These are phyloP conservation scores for Ophiostoma ulmi DNA, from an alignment of 2,329 filamentous ascomycete species.

Conservation along the genomic window DNA sequence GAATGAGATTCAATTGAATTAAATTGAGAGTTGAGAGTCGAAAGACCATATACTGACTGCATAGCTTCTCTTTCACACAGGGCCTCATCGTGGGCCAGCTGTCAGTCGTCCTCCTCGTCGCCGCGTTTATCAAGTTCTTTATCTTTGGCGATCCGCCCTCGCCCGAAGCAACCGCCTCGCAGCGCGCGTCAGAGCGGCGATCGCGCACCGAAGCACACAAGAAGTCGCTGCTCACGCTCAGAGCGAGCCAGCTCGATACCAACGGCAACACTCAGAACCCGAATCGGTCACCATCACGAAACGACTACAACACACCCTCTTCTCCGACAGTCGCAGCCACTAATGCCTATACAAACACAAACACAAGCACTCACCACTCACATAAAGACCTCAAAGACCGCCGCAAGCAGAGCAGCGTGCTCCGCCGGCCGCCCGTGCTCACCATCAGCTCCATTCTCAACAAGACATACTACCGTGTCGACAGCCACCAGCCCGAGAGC, in stretches of 20 bases:
- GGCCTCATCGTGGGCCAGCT: conserved; percentile 90
- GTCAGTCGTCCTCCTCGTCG: conserved; percentile 83
- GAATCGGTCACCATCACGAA: background rate
- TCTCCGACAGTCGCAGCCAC: too few species aligned
- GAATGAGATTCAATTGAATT: too few species aligned
- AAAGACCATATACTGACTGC: background rate
- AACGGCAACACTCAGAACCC: background rate
- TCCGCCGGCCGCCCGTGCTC: conserved; percentile 66
- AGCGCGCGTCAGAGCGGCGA: conserved; percentile 68
- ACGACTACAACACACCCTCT: background rate
- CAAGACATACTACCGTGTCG: conserved; percentile 96
- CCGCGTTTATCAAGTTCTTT: conserved; percentile 98
- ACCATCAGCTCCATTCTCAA: conserved; percentile 91
- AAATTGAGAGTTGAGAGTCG: too few species aligned
- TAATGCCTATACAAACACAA: background rate
- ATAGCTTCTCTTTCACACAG: conserved; percentile 82
- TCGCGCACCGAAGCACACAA: conserved; percentile 71
- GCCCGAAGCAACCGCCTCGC: conserved; percentile 70
- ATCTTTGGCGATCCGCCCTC: conserved; percentile 94
- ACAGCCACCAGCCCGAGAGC: conserved; percentile 92
- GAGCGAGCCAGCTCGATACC: conserved; percentile 39
- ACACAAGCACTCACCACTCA: conserved; percentile 30
- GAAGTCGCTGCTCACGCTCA: conserved; percentile 63
- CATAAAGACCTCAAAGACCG: conserved; percentile 46
- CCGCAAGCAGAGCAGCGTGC: conserved; percentile 61